These are phyloP conservation scores for Pseudopediastrum boryanum DNA, from an alignment of 139 green algal genomes.

Conservation along the genomic window DNA sequence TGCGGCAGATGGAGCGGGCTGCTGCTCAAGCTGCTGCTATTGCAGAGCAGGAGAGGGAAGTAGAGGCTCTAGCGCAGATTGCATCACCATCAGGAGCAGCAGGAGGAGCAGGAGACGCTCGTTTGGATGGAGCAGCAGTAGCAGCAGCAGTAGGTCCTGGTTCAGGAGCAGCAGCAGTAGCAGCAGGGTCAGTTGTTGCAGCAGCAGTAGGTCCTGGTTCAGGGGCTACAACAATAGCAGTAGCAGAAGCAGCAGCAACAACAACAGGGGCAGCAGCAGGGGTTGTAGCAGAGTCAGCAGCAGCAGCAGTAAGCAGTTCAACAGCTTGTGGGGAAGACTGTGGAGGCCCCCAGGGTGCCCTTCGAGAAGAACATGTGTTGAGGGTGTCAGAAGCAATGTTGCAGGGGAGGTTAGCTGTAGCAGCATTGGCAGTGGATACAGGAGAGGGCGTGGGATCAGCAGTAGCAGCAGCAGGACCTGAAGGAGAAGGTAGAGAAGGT, in stretches of 20 bases:
- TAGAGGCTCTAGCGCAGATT: constrained; percentile 42
- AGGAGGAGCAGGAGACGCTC: background rate
- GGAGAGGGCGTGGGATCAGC: no score
- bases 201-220: background rate
- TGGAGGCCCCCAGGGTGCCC: no score
- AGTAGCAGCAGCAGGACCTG: no score
- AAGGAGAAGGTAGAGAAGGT: no score
- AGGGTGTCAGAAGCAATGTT: no score
- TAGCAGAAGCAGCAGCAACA: background rate
- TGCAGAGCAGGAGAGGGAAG: constrained; percentile 76
- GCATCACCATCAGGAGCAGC: constrained; percentile 5
- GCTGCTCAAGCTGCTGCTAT: constrained; percentile 62
- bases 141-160: background rate
- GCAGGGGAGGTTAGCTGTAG: no score
- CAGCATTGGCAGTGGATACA: no score
- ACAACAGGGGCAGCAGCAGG: no score
- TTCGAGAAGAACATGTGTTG: no score
- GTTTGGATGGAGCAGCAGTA: background rate
- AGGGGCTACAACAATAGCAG: background rate
- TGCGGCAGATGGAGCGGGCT: constrained; percentile 42
- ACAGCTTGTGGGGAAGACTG: no score
- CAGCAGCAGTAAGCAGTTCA: no score
- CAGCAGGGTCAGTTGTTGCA: constrained; percentile 4
- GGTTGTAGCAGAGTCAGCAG: no score
- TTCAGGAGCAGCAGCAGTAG: background rate